Evolutionary conservation across 2,329 filamentous ascomycete genomes (phyloP).

Genomic region (Alternaria incomplexa): DNA sequence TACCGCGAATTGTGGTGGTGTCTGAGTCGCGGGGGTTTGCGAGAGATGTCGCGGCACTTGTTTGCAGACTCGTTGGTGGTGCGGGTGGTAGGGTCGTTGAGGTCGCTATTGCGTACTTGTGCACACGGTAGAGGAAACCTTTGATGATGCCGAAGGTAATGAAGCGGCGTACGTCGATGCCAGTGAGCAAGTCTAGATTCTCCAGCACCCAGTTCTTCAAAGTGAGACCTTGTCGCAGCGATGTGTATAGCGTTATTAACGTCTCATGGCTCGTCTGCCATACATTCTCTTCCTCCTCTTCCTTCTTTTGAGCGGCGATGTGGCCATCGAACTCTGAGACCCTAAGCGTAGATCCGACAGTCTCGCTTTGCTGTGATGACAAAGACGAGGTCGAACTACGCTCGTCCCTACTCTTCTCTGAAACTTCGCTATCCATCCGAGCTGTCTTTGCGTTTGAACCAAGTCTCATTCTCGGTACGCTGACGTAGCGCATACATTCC

Average conservation of each 20-base stretch:
- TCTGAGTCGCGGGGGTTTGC: slow-evolving; percentile 27
- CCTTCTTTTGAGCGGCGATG: slow-evolving; percentile 10
- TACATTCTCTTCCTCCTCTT: slow-evolving; percentile 13
- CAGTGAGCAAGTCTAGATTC: slow-evolving; percentile 73
- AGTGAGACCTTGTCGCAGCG: slow-evolving; percentile 81
- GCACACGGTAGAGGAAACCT: slow-evolving; percentile 88
- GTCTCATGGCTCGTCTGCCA: slow-evolving; percentile 37
- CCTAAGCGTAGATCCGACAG: slow-evolving; percentile 18
- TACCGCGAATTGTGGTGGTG: slow-evolving; percentile 23
- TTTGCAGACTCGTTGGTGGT: slow-evolving; percentile 34
- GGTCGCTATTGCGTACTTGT: slow-evolving; percentile 79
- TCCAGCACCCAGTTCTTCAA: slow-evolving; percentile 85
- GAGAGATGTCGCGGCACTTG: slow-evolving; percentile 21
- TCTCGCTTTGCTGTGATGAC: slow-evolving; percentile 23
- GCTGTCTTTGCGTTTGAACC: slow-evolving; percentile 20
- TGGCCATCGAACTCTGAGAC: slow-evolving; percentile 18
- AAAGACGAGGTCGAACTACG: slow-evolving; percentile 32
- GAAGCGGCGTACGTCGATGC: slow-evolving; percentile 86
- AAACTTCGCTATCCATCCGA: slow-evolving; percentile 25
- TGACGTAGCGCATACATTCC: slow-evolving; percentile 85
- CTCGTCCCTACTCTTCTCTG: slow-evolving; percentile 24
- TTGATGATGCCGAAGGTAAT: slow-evolving; percentile 97
- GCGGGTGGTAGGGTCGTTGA: slow-evolving; percentile 28
- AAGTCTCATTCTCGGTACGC: slow-evolving; percentile 48
- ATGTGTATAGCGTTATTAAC: slow-evolving; percentile 83